Percentiles rank a stretch among this genome's conserved stretches.
phyloP scores from a whole-genome alignment of 352 stramenopile genomes.

The Hyaloperonospora arabidopsidis region DNA sequence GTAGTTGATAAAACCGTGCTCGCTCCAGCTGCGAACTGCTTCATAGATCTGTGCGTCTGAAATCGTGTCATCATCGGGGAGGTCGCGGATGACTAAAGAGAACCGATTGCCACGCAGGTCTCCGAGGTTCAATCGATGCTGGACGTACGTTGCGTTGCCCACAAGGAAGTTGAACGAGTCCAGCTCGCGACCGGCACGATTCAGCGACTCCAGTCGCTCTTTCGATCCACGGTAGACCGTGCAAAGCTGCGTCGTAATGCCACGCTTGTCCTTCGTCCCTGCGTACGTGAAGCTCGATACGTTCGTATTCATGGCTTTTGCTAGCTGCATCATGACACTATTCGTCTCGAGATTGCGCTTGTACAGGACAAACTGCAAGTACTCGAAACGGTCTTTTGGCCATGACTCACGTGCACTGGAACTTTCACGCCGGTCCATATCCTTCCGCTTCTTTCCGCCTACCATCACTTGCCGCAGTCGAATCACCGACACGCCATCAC shows the following conservation, averaged over 20 bases:
- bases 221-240: conserved; percentile 81
- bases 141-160: conserved; percentile 89
- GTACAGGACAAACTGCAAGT: conserved; percentile 93
- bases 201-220: conserved; percentile 77
- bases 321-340: conserved; percentile 73
- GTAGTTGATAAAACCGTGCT: conserved; percentile 95
- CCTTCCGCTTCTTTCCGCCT: conserved; percentile 77
- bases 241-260: conserved; percentile 92
- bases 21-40: conserved; percentile 67
- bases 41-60: conserved; percentile 51
- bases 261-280: conserved; percentile 96
- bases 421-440: conserved; percentile 51
- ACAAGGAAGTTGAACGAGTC: conserved; percentile 88
- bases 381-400: conserved; percentile 77
- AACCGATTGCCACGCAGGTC: conserved; percentile 92
- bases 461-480: conserved; percentile 79
- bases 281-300: conserved; percentile 85
- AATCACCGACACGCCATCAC: conserved; percentile 45
- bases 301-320: conserved; percentile 62
- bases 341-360: conserved; percentile 96
- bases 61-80: conserved; percentile 50
- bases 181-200: conserved; percentile 48
- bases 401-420: conserved; percentile 30
- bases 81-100: conserved; percentile 90
- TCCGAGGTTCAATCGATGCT: conserved; percentile 87